Base-by-base conservation (phyloP, 2,329 filamentous ascomycete species). In the Apiospora pterosperma region DNA sequence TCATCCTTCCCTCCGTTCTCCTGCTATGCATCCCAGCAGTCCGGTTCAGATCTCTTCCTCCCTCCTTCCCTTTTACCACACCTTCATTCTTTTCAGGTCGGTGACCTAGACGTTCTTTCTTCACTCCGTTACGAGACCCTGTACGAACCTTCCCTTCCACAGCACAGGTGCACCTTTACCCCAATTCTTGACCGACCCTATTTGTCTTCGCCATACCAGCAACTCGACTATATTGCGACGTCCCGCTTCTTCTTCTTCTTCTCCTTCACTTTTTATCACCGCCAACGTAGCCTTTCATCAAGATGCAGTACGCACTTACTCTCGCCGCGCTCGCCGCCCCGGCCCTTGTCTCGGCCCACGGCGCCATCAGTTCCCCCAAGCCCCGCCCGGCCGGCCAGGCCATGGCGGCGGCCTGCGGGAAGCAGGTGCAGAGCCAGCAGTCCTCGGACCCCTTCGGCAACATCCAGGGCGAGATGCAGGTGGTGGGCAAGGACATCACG, bases 381-480 rank as follows among this genome's bases (percentile, higher is more conserved):
- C 76, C 81, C 59, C 83, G 85, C 71, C 75, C 79, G 69, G 82
- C 85, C 23, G 85, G 85, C 59, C 36, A 75, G 55, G 83, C 83
- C 67, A 84, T 85, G 78, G 71, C 78, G 66, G 73, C 79, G 16
- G 81, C 82, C 63, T 88, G 85, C 69, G 85, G 85, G 63, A 71
- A 81, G 67, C 84, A 86, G 74, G 80, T 85, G 70, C 81, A 79
- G 76, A 79, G 79, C 78, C 83, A 83, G 76, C 81, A 85, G 76
- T 67, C 68, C 39, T 78, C 81, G 19, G 85, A 87, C 78, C 78
- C 81, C 73, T 84, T 83, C 74, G 69, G 69, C 69, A 88, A 87
- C 74, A 76, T 88, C 68, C 85, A 88, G 74, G 81, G 81, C 64
- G 77, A 84, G 68, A 77, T 85, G 52, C 82, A 86, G 72, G 77